A percentile compares a stretch with the other conserved stretches of the same genome.
Conservation (phyloP, 2,329 filamentous ascomycete genomes). For the Fusarium sp. region DNA sequence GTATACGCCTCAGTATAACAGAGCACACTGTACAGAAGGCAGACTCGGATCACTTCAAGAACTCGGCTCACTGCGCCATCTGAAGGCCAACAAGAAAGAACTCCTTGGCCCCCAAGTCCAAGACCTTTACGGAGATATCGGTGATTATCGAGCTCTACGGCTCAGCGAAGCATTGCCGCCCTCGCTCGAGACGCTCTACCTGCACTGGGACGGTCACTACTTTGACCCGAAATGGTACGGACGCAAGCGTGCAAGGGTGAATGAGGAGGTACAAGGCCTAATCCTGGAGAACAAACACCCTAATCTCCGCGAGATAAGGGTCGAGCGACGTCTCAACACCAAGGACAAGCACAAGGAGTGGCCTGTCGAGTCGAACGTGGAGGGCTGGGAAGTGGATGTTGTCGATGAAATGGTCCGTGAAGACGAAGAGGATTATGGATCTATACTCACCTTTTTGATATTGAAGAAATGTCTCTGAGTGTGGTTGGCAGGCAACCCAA, state of each 20-base stretch:
- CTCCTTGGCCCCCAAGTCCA: background rate
- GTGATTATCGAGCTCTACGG: background rate
- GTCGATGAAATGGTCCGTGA: background rate
- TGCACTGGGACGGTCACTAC: background rate
- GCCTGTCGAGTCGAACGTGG: background rate
- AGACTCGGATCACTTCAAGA: conserved; percentile 8
- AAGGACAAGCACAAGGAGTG: background rate
- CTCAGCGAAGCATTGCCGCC: background rate
- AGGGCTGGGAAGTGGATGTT: conserved; percentile 1
- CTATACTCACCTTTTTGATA: background rate
- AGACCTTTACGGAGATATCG: too few relatives aligned
- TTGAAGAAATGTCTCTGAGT: background rate
- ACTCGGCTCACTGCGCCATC: background rate
- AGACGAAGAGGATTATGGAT: background rate
- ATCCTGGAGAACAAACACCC: background rate
- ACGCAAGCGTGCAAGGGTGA: background rate
- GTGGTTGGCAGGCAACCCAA: too few relatives aligned
- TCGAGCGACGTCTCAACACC: background rate
- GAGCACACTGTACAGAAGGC: background rate
- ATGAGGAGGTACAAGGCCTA: background rate
- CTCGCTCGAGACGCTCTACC: conserved; percentile 10
- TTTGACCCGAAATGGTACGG: background rate
- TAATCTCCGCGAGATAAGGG: conserved; percentile 8
- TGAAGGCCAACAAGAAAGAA: background rate
- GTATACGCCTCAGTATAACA: background rate